Conservation (phyloP, 78 protist species). For the Bodo saltans region DNA sequence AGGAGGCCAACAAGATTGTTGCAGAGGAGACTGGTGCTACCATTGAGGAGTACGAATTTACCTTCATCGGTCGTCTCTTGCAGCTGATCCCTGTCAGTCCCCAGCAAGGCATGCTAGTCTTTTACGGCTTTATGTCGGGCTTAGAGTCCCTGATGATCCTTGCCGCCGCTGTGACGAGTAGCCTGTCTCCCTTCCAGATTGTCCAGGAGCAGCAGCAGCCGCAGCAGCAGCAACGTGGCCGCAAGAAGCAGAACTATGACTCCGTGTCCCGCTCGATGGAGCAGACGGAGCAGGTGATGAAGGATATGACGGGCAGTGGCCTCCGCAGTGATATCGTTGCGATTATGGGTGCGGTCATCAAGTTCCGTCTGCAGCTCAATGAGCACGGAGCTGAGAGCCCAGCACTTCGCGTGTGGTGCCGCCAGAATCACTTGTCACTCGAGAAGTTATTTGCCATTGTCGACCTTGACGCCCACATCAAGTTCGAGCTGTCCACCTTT, state of each 20-base stretch:
- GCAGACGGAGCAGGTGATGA: background rate
- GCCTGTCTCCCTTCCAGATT: conserved; percentile 8
- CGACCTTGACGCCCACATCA: background rate
- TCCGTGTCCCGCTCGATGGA: background rate
- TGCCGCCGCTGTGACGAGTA: background rate
- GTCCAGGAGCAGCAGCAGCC: conserved; percentile 9
- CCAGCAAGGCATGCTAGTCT: conserved; percentile 13
- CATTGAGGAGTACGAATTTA: background rate
- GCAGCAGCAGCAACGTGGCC: background rate
- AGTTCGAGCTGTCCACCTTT: background rate
- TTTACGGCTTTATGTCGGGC: conserved; percentile 12
- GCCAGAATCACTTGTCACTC: background rate
- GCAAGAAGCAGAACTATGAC: background rate
- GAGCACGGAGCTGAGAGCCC: background rate
- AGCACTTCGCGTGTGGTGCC: background rate
- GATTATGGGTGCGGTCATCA: background rate
- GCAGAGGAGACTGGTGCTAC: background rate
- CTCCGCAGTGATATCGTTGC: background rate
- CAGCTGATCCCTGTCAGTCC: conserved; percentile 3
- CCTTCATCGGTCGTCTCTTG: conserved; percentile 17
- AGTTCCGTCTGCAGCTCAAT: background rate
- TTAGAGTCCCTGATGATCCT: conserved; percentile 9
- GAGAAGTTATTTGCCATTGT: background rate
- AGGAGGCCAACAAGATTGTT: background rate
- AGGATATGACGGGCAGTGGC: background rate